These are phyloP conservation scores for Phytopythium montanum DNA, from an alignment of 352 stramenopile species.

Conservation along the genomic window DNA sequence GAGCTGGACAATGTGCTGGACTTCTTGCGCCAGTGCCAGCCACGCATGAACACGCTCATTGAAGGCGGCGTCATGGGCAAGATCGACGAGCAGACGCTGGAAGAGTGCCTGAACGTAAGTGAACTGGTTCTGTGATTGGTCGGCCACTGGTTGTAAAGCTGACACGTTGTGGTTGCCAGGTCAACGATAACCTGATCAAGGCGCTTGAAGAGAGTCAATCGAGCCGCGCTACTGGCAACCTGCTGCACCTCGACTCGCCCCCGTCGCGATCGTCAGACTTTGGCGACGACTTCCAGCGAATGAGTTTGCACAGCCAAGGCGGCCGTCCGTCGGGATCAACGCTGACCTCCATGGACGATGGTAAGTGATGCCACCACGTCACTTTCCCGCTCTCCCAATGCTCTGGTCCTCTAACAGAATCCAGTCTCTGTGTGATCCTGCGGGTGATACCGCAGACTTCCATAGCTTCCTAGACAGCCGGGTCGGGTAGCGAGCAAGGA, in stretches of 20 bases:
- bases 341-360: slow-evolving; percentile 40
- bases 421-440: slow-evolving; percentile 2
- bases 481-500: slow-evolving; percentile 3
- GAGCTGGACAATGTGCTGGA: slow-evolving; percentile 70
- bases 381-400: not conserved
- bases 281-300: slow-evolving; percentile 16
- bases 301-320: slow-evolving; percentile 25
- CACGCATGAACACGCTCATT: slow-evolving; percentile 87
- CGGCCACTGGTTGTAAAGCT: not conserved
- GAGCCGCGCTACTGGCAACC: slow-evolving; percentile 23
- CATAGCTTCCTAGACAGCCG: slow-evolving; percentile 42
- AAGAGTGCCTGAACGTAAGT: slow-evolving; percentile 79
- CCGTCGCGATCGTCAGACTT: slow-evolving; percentile 22
- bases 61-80: slow-evolving; percentile 83
- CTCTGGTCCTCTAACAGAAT: not conserved
- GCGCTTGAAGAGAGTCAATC: slow-evolving; percentile 56
- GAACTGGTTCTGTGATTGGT: not conserved
- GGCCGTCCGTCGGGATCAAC: slow-evolving; percentile 16
- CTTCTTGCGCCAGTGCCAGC: slow-evolving; percentile 81
- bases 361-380: slow-evolving; percentile 16
- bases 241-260: slow-evolving; percentile 68
- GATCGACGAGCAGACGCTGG: slow-evolving; percentile 75
- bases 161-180: slow-evolving; percentile 24
- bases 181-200: slow-evolving; percentile 83
- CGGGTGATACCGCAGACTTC: slow-evolving; percentile 28